Base-by-base conservation (phyloP, 116 monocot species). In the Cymodocea nodosa region DNA sequence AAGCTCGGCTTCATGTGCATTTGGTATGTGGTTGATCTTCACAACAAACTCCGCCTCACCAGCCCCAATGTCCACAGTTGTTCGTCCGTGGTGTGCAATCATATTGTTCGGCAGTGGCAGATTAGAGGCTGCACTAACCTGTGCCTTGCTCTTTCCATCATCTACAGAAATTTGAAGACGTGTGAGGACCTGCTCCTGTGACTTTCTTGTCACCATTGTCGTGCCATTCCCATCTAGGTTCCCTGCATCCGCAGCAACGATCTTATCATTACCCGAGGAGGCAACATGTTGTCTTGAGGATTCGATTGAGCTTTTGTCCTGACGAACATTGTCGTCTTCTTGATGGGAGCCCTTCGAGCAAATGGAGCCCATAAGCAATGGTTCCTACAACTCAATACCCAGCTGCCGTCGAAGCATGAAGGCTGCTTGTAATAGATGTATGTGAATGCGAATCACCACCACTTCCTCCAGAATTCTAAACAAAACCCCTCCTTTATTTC, bases 291-390 rank as follows among this genome's bases (percentile, higher is more conserved):
- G 82, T 23, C 59, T 57, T 1, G 72, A 74, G 35, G 82, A 75
- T 55, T 80, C 84, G 65, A 58, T 63, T 10, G 77, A 67, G 56
- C 67, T 76, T 60, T 63, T 84, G 51, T 61, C 72, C 40, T 63
- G 52, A 23, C 63, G 15, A 59, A 61, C 71, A 25, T 66, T 69
- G 12, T 63, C 70, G 39, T 84, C 89, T 14, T 78, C 70, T 24
- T 51, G 62, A 71, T 53, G 63, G 16, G 61, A 66, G 9, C 76
- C 85, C 69, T 83, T 85, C 51, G 81, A 85, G 64, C 81, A 93
- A 75, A 93, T 75, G 89, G 89, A 93, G 72, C 93, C 93, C 89
- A 93, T 93, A 23, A 70, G 81, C 11, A 70, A 23, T 4, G 39
- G n/a, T 17, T 74, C 49, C 23, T 59, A 51, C 24, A 14, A 62